Evolutionary conservation across 2,329 filamentous ascomycete species (phyloP).

Genomic region (Apiospora aurea): DNA sequence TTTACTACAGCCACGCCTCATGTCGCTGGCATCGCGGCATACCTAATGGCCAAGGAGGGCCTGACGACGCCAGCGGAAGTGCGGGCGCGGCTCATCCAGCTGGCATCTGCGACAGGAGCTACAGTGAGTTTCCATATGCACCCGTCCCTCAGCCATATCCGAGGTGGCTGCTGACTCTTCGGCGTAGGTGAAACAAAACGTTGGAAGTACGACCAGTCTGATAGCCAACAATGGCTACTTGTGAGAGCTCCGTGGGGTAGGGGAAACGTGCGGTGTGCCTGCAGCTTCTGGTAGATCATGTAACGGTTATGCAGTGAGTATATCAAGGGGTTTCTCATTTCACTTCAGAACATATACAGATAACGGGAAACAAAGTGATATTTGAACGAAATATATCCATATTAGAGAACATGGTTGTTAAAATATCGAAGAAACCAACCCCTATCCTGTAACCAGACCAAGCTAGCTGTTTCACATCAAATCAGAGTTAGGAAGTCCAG

Average conservation of each 20-base stretch:
- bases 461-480: neutral
- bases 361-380: no score
- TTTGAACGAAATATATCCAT: no score
- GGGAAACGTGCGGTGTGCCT: neutral
- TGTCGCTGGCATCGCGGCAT: conserved; percentile 58
- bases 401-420: no score
- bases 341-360: no score
- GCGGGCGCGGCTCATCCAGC: conserved; percentile 30
- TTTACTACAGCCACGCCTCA: conserved; percentile 51
- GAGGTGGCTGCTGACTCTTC: neutral
- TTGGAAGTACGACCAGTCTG: neutral
- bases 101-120: neutral
- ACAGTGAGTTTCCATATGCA: neutral
- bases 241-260: neutral
- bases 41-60: conserved; percentile 42
- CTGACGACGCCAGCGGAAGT: conserved; percentile 27
- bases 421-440: no score
- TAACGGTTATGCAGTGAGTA: no score
- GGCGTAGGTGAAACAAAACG: neutral
- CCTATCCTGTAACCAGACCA: no score
- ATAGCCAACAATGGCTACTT: neutral
- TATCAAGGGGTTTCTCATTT: no score
- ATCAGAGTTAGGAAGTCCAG: neutral
- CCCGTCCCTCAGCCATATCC: neutral
- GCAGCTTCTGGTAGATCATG: no score